Evolutionary conservation across 2,329 filamentous ascomycete genomes (phyloP), one percentile per base, ranked within the genome.

Genomic region (Stagonosporopsis cucurbitacearum): DNA sequence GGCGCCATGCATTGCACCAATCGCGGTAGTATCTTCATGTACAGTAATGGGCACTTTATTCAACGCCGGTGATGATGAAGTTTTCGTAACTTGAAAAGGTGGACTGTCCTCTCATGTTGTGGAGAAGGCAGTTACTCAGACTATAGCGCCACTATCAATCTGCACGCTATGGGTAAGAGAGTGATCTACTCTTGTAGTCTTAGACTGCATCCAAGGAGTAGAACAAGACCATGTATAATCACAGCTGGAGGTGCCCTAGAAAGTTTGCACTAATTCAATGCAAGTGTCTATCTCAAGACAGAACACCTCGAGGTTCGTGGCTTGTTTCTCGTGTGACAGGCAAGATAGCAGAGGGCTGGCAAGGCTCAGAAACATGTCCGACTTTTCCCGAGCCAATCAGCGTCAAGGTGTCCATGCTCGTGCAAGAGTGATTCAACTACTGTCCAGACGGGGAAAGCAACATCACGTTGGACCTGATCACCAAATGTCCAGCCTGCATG

Each of bases 351-450:
- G 20, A n/a, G 4, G 23, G 30, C 23, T 25, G 28, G 25, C 32
- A 32, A 35, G 37, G 19, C 37, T 25, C 9, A 2, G 13, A 37
- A 12, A 33, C 22, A n/a, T 6, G 20, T 22, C 47, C 49, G 49
- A n/a, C 41, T 52, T 45, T 15, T 52, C 26, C 41, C 42, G 41
- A 52, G 15, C n/a, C 13, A n/a, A 28, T 19, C 13, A 36, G 22
- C n/a, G 20, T 23, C 37, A 42, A 19, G 37, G 30, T 36, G 2
- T 17, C 28, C 41, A 26, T 28, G 32, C 46, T 6, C 23, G 26
- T 36, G 33, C 33, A 36, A 11, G n/a, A 20, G 35, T 20, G 13
- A 37, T 12, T n/a, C n/a, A n/a, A n/a, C n/a, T n/a, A n/a, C n/a
- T n/a, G n/a, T n/a, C n/a, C n/a, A 20, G 17, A 37, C 35, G 17